A percentile compares a stretch with the other conserved stretches of the same genome.
phyloP scores from a whole-genome alignment of 2,329 filamentous ascomycete genomes.

The Arthrinium phaeospermum region DNA sequence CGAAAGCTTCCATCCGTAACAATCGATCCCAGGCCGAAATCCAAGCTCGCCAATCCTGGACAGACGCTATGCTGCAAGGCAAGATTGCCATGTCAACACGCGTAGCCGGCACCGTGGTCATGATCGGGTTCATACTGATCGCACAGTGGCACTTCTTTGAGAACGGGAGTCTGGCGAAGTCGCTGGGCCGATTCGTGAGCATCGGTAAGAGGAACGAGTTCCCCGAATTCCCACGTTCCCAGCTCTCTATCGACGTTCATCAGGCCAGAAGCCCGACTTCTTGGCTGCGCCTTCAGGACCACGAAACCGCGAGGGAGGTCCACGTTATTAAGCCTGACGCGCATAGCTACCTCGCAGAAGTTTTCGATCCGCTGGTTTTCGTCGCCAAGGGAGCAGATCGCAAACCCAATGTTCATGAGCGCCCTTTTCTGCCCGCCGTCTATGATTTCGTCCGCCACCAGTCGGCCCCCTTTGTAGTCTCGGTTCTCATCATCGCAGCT shows the following conservation, averaged over 20 bases:
- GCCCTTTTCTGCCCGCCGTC: slow-evolving; percentile 59
- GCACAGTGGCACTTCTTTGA: slow-evolving; percentile 82
- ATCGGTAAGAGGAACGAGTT: slow-evolving; percentile 37
- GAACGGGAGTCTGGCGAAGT: slow-evolving; percentile 52
- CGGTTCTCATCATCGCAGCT: slow-evolving; percentile 66
- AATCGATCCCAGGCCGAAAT: slow-evolving; percentile 33
- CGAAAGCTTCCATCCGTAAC: slow-evolving; percentile 55
- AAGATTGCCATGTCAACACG: slow-evolving; percentile 72
- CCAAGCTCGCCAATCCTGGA: slow-evolving; percentile 57
- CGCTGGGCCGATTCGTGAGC: slow-evolving; percentile 42
- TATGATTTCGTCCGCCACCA: slow-evolving; percentile 73
- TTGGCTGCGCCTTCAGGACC: slow-evolving; percentile 79
- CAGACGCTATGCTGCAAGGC: slow-evolving; percentile 67
- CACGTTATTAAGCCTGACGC: slow-evolving; percentile 74
- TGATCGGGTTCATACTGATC: slow-evolving; percentile 73
- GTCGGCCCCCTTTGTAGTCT: slow-evolving; percentile 63
- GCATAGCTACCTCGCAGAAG: slow-evolving; percentile 73
- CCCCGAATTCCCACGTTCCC: slow-evolving; percentile 36
- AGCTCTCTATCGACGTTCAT: slow-evolving; percentile 66
- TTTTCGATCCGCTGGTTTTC: slow-evolving; percentile 77
- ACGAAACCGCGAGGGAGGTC: slow-evolving; percentile 77
- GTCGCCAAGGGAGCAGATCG: slow-evolving; percentile 73
- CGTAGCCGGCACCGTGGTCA: slow-evolving; percentile 75
- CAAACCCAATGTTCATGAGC: slow-evolving; percentile 56
- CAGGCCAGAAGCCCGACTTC: slow-evolving; percentile 77